Evolutionary conservation across 352 stramenopile genomes (phyloP).

Genomic region (Phytophthora lateralis): DNA sequence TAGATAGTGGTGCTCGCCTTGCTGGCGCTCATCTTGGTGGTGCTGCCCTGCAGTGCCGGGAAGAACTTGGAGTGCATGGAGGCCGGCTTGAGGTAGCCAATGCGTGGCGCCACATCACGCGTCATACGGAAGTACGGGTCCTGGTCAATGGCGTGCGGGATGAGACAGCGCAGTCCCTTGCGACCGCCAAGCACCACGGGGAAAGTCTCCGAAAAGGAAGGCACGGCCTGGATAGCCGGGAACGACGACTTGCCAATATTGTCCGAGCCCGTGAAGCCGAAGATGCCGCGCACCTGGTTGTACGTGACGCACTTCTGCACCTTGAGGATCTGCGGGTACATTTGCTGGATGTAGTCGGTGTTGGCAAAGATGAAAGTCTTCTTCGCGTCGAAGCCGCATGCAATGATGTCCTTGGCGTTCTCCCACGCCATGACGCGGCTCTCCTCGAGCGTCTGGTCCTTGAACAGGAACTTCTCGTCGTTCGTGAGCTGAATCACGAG

Average conservation of each 20-base stretch:
- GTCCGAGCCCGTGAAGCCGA: conserved; percentile 97
- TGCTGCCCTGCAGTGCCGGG: conserved; percentile 95
- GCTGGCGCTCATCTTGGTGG: conserved; percentile 99
- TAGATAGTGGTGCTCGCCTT: conserved; percentile 98
- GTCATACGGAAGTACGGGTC: conserved; percentile 99
- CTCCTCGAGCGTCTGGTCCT: conserved; percentile 93
- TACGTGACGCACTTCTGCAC: conserved; percentile 99
- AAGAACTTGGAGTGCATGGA: conserved; percentile 99
- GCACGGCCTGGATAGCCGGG: conserved; percentile 97
- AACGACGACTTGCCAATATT: conserved; percentile 99
- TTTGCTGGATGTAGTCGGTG: conserved; percentile 98
- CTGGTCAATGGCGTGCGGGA: conserved; percentile 99
- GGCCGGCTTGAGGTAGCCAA: conserved; percentile 96
- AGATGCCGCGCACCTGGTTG: conserved; percentile 98
- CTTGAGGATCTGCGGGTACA: conserved; percentile 99
- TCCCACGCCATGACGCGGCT: conserved; percentile 95
- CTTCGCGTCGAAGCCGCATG: conserved; percentile 95
- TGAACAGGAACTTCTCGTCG: conserved; percentile 99
- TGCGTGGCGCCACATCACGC: conserved; percentile 97
- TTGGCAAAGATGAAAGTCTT: conserved; percentile 99
- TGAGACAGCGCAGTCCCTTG: conserved; percentile 96
- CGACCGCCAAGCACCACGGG: conserved; percentile 86
- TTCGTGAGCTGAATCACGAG: conserved; percentile 99
- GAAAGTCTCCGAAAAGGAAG: conserved; percentile 98
- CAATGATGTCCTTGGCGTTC: conserved; percentile 99